Evolutionary conservation across 1,284 basidiomycete genomes (phyloP).

Genomic region (Trichosporon ovoides): DNA sequence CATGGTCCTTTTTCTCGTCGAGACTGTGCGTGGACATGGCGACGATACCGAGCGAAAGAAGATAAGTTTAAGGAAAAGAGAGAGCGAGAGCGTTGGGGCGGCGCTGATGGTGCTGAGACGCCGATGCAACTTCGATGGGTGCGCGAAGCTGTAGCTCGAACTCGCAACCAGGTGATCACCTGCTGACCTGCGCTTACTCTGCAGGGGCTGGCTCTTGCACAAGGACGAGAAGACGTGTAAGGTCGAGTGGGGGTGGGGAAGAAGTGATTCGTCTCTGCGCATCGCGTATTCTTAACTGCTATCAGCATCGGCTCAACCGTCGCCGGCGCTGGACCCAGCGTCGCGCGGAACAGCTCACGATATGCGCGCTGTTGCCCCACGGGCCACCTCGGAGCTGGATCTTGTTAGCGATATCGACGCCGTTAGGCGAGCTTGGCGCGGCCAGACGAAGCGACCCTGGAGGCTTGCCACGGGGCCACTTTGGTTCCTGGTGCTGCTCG

Average conservation of each 20-base stretch:
- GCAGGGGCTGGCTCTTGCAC: not conserved
- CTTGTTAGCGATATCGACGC: not conserved
- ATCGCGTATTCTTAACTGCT: not conserved
- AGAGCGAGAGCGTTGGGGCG: not conserved
- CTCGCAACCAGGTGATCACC: not conserved
- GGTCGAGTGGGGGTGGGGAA: not conserved
- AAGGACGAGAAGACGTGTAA: not conserved
- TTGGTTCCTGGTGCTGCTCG: not conserved
- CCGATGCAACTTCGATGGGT: not conserved
- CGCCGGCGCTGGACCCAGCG: not conserved
- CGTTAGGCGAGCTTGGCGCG: conserved; percentile 5
- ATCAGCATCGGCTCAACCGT: not conserved
- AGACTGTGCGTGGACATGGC: not conserved
- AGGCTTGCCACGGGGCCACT: not conserved
- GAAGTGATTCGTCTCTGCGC: not conserved
- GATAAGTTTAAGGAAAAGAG: not conserved
- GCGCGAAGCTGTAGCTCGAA: not conserved
- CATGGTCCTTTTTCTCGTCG: conserved; percentile 8
- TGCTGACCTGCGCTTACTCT: not conserved
- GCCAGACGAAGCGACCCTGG: not conserved
- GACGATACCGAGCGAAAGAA: not conserved
- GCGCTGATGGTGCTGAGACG: not conserved
- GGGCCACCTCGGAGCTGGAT: not conserved
- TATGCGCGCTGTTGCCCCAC: not conserved
- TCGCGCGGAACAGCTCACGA: not conserved